Evolutionary conservation across 768 basidiomycete genomes (phyloP).

Genomic region (Agaricus bisporus): DNA sequence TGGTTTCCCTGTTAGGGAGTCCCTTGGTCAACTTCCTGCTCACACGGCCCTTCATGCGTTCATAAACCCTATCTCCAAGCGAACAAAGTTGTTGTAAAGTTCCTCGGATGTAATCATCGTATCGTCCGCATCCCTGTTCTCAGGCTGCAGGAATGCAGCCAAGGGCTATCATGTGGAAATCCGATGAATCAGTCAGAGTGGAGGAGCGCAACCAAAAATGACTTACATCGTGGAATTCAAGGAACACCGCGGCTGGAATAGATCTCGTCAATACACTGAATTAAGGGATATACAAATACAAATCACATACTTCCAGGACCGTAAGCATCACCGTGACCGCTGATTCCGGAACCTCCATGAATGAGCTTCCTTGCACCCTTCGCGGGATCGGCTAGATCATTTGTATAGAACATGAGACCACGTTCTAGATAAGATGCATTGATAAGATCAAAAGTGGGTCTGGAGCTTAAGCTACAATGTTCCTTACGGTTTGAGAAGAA

Average conservation of each 20-base stretch:
- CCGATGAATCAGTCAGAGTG: slow-evolving; percentile 2
- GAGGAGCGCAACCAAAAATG: neutral
- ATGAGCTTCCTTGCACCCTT: slow-evolving; percentile 63
- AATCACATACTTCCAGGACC: slow-evolving; percentile 42
- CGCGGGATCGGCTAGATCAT: slow-evolving; percentile 40
- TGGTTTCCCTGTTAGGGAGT: neutral
- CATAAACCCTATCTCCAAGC: slow-evolving; percentile 1
- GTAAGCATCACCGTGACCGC: slow-evolving; percentile 53
- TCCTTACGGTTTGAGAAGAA: slow-evolving; percentile 70
- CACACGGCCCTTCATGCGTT: neutral
- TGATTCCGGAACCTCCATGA: slow-evolving; percentile 65
- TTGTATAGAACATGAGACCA: slow-evolving; percentile 72
- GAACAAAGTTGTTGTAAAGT: slow-evolving; percentile 67
- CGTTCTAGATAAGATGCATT: slow-evolving; percentile 38
- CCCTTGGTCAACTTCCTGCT: neutral
- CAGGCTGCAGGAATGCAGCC: slow-evolving; percentile 58
- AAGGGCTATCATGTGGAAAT: slow-evolving; percentile 35
- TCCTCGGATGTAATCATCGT: slow-evolving; percentile 65
- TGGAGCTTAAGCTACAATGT: neutral
- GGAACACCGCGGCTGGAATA: slow-evolving; percentile 49
- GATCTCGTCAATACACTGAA: neutral
- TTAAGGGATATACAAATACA: neutral
- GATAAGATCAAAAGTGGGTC: neutral
- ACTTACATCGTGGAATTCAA: slow-evolving; percentile 62
- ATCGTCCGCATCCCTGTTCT: slow-evolving; percentile 50